phyloP scores from a whole-genome alignment of 2,329 filamentous ascomycete species.

The Paecilomyces fulvus region DNA sequence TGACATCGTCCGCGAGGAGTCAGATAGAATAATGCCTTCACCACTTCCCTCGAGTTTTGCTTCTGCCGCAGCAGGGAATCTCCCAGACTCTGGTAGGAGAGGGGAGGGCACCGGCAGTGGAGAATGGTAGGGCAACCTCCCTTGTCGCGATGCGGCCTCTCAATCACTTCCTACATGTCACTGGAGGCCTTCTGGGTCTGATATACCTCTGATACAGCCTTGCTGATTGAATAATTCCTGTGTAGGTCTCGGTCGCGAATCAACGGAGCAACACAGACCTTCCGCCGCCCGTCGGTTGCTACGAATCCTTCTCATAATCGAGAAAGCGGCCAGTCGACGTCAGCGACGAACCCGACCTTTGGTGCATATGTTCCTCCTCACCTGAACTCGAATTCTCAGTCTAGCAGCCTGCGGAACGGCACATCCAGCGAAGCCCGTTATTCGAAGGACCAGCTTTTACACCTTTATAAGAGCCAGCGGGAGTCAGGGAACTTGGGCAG shows the following conservation, averaged over 20 bases:
- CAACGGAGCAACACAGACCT: slow-evolving; percentile 60
- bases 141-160: slow-evolving; percentile 1
- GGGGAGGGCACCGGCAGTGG: slow-evolving; percentile 52
- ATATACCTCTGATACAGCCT: background rate
- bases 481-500: slow-evolving; percentile 47
- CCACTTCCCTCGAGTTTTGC: slow-evolving; percentile 77
- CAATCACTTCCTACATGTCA: slow-evolving; percentile 2
- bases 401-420: slow-evolving; percentile 43
- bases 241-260: slow-evolving; percentile 51
- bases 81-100: slow-evolving; percentile 52
- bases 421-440: slow-evolving; percentile 55
- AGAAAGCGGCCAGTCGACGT: slow-evolving; percentile 33
- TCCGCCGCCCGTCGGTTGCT: slow-evolving; percentile 55
- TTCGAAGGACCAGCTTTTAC: slow-evolving; percentile 68
- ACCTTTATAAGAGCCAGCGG: slow-evolving; percentile 57
- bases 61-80: slow-evolving; percentile 71
- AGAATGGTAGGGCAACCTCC: slow-evolving; percentile 58
- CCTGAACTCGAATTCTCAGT: slow-evolving; percentile 43
- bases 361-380: slow-evolving; percentile 55
- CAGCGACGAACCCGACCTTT: slow-evolving; percentile 30
- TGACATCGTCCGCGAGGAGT: slow-evolving; percentile 13
- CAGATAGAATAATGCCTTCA: slow-evolving; percentile 51
- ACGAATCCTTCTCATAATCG: slow-evolving; percentile 43
- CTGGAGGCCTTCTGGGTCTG: background rate
- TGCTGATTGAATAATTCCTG: slow-evolving; percentile 9